Evolutionary conservation across 2,329 filamentous ascomycete species (phyloP).

Genomic region (Paraphoma sp.): DNA sequence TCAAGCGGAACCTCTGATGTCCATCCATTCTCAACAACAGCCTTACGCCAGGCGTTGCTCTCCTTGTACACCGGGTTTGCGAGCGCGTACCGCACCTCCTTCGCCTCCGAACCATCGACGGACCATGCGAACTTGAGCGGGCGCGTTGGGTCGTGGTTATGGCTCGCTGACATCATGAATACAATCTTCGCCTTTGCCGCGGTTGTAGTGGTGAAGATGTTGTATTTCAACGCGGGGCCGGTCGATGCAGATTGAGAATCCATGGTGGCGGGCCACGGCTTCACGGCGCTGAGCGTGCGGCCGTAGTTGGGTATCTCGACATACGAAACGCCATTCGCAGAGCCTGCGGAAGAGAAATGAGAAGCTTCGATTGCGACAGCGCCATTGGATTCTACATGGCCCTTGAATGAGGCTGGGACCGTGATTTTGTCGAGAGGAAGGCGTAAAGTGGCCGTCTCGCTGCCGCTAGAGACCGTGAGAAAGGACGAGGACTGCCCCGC

Average conservation of each 20-base stretch:
- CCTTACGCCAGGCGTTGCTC: slow-evolving; percentile 53
- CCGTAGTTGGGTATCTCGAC: slow-evolving; percentile 10
- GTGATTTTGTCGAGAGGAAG: slow-evolving; percentile 12
- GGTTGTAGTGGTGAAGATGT: slow-evolving; percentile 6
- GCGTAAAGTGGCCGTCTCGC: slow-evolving; percentile 6
- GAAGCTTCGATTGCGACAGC: slow-evolving; percentile 7
- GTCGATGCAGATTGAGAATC: slow-evolving; percentile 1
- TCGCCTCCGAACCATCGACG: slow-evolving; percentile 43
- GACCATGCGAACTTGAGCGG: slow-evolving; percentile 55
- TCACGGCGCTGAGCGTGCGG: slow-evolving; percentile 11
- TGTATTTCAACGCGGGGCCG: slow-evolving; percentile 7
- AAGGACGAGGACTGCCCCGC: slow-evolving; percentile 6
- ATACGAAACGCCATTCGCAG: neutral
- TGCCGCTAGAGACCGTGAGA: slow-evolving; percentile 11
- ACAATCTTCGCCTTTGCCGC: slow-evolving; percentile 23
- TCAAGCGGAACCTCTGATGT: slow-evolving; percentile 37
- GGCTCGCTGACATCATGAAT: slow-evolving; percentile 41
- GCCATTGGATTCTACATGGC: slow-evolving; percentile 19
- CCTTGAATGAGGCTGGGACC: slow-evolving; percentile 14
- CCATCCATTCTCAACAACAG: slow-evolving; percentile 56
- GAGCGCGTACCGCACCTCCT: slow-evolving; percentile 44
- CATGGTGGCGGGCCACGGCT: slow-evolving; percentile 1
- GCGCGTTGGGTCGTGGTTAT: slow-evolving; percentile 55
- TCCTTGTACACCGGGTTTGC: slow-evolving; percentile 26
- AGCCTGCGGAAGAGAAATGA: slow-evolving; percentile 6